phyloP scores from a whole-genome alignment of 441 rosid genomes.

The Biscutella laevigata region DNA sequence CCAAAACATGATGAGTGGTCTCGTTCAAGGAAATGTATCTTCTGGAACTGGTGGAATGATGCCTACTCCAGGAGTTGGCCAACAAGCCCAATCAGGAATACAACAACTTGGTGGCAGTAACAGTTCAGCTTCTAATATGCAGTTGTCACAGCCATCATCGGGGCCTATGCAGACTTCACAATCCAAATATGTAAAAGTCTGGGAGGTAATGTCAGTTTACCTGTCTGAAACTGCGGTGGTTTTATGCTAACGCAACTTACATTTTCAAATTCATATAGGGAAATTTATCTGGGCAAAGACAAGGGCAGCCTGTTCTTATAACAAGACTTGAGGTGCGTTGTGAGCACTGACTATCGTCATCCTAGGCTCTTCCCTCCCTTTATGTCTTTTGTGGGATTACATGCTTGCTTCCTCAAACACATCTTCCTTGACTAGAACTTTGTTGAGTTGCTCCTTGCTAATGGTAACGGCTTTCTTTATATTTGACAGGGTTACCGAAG shows the following conservation, averaged over 20 bases:
- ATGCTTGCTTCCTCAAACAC: conserved; percentile 11
- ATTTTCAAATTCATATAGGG: conserved; percentile 48
- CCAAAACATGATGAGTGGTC: conserved; percentile 61
- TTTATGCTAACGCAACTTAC: background rate
- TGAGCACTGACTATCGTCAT: conserved; percentile 14
- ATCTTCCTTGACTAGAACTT: conserved; percentile 8
- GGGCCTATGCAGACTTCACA: conserved; percentile 62
- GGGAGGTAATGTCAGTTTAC: conserved; percentile 64
- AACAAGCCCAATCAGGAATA: conserved; percentile 68
- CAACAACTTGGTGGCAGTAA: conserved; percentile 54
- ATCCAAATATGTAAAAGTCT: conserved; percentile 82
- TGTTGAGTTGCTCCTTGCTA: conserved; percentile 17
- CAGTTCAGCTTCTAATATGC: conserved; percentile 58
- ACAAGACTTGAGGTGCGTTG: conserved; percentile 83
- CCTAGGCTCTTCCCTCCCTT: background rate
- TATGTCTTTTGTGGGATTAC: conserved; percentile 3
- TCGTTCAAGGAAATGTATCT: conserved; percentile 54
- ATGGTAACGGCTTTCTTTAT: conserved; percentile 17
- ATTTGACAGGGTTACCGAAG: conserved; percentile 85
- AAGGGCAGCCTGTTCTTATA: conserved; percentile 95
- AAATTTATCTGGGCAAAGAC: conserved; percentile 85
- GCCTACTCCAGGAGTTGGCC: conserved; percentile 90
- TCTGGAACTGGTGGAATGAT: conserved; percentile 73
- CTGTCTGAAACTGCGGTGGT: conserved; percentile 6
- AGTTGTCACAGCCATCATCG: conserved; percentile 61